phyloP scores from a whole-genome alignment of 2,329 filamentous ascomycete species.

The Zasmidium angulare region DNA sequence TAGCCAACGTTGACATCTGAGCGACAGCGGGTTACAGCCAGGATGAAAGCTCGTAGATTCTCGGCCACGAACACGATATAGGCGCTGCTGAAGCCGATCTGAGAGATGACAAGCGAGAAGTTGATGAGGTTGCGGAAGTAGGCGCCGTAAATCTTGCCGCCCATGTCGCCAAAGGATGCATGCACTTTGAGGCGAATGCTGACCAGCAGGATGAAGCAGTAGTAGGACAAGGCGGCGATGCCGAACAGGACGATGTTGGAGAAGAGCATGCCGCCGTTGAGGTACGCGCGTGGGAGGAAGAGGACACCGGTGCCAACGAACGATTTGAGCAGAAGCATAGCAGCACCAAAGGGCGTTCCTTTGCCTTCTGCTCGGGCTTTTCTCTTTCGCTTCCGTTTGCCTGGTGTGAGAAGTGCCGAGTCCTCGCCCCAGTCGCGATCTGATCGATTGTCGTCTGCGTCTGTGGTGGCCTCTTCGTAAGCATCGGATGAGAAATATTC shows the following conservation, averaged over 20 bases:
- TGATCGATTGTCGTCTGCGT: constrained; percentile 48
- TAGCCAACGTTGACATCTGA: constrained; percentile 82
- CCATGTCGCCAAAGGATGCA: constrained; percentile 97
- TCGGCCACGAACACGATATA: constrained; percentile 97
- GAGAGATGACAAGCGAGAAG: constrained; percentile 87
- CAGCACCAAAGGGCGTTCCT: constrained; percentile 75
- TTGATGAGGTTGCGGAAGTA: constrained; percentile 89
- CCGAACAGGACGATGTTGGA: constrained; percentile 86
- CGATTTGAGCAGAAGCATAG: constrained; percentile 86
- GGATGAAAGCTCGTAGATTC: constrained; percentile 91
- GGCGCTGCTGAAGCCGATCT: constrained; percentile 90
- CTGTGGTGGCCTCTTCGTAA: constrained; percentile 53
- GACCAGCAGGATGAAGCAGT: constrained; percentile 94
- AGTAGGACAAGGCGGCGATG: constrained; percentile 86
- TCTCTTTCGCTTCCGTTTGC: constrained; percentile 70
- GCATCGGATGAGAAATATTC: constrained; percentile 87
- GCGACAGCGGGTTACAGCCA: constrained; percentile 85
- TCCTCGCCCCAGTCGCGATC: constrained; percentile 83
- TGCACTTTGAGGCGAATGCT: constrained; percentile 80
- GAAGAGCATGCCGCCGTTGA: constrained; percentile 97
- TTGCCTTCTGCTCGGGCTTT: constrained; percentile 74
- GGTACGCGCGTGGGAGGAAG: constrained; percentile 87
- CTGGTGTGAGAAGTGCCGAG: constrained; percentile 72
- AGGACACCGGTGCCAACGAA: constrained; percentile 96
- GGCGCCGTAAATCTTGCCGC: constrained; percentile 83